Conservation (phyloP, 208 protist species). For the Angomonas deanei region DNA sequence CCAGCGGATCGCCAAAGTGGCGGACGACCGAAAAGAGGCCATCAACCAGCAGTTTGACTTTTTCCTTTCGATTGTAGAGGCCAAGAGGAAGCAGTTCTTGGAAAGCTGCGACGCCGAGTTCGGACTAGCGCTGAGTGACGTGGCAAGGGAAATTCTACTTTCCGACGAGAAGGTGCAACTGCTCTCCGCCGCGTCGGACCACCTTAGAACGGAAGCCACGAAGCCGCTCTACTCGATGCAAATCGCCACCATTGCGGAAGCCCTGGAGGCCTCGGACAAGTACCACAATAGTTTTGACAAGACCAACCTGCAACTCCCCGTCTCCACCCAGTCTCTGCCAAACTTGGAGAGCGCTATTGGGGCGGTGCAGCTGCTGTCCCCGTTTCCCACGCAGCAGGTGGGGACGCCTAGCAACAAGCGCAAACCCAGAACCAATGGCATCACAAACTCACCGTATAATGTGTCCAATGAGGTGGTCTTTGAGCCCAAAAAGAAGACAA, state of each 20-base stretch:
- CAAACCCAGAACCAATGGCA: not conserved
- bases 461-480: too few relatives aligned
- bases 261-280: conserved; percentile 30
- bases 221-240: conserved; percentile 80
- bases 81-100: conserved; percentile 64
- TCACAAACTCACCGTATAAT: too few relatives aligned
- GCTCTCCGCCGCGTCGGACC: conserved; percentile 55
- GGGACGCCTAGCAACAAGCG: not conserved
- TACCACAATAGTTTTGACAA: conserved; percentile 47
- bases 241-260: conserved; percentile 79
- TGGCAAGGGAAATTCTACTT: conserved; percentile 70
- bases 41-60: conserved; percentile 78
- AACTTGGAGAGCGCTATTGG: conserved; percentile 69
- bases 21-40: conserved; percentile 54
- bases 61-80: conserved; percentile 56
- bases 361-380: conserved; percentile 45
- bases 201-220: conserved; percentile 44
- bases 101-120: conserved; percentile 73
- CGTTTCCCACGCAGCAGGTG: not conserved
- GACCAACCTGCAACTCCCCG: conserved; percentile 36
- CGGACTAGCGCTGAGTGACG: conserved; percentile 49
- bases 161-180: conserved; percentile 74
- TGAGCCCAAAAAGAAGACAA: too few relatives aligned
- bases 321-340: conserved; percentile 37
- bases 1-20: conserved; percentile 59